Evolutionary conservation across 306 rosid species (phyloP).

Genomic region (Vigna mungo): DNA sequence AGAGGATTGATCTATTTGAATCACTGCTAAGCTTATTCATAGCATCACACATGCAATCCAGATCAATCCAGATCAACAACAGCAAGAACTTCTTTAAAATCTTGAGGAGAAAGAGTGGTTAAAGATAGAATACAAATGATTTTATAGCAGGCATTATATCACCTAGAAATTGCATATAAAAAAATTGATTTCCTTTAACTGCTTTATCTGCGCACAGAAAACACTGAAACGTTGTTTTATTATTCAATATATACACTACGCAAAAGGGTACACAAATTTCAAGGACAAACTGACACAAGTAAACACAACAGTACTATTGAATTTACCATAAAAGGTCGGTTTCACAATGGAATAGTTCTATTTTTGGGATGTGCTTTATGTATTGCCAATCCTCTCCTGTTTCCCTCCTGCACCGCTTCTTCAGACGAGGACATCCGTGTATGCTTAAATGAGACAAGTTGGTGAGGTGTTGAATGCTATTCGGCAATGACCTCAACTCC

Average conservation of each 20-base stretch:
- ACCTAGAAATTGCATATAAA: too few relatives aligned
- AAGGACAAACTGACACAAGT: too few relatives aligned
- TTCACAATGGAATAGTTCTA: neutral
- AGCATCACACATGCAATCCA: slow-evolving; percentile 91
- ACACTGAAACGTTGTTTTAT: too few relatives aligned
- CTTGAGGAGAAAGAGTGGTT: slow-evolving; percentile 47
- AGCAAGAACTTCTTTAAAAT: slow-evolving; percentile 94
- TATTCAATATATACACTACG: too few relatives aligned
- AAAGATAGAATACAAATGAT: neutral
- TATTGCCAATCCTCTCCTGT: neutral
- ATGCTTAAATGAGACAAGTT: neutral
- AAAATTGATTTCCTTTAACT: too few relatives aligned
- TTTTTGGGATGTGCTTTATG: neutral
- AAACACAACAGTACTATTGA: too few relatives aligned
- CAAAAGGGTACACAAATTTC: too few relatives aligned
- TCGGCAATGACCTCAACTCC: slow-evolving; percentile 8
- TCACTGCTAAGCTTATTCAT: slow-evolving; percentile 95
- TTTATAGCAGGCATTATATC: too few relatives aligned
- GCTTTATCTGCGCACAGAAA: too few relatives aligned
- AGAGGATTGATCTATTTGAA: slow-evolving; percentile 92
- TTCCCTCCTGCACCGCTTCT: slow-evolving; percentile 19
- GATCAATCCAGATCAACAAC: too few relatives aligned
- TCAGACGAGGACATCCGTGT: neutral
- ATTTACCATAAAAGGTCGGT: too few relatives aligned
- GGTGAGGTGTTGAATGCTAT: slow-evolving; percentile 22